Conservation (phyloP, 306 rosid species). For the Cucumis hystrix region DNA sequence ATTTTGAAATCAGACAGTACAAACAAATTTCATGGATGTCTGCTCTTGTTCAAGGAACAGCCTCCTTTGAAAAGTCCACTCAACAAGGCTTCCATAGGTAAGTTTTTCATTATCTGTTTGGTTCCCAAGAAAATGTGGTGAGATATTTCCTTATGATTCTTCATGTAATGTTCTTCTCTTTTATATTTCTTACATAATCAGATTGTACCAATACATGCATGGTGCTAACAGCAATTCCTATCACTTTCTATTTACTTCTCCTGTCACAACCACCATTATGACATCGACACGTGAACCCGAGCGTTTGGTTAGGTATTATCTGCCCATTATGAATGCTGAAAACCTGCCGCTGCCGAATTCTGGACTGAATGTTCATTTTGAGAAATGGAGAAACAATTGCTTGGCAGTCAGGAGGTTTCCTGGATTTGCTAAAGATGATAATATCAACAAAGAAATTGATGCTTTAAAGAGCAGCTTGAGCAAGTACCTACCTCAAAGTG, state of each 20-base stretch:
- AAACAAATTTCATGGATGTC: conserved; percentile 54
- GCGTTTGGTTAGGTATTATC: conserved; percentile 28
- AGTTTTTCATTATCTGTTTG: background rate
- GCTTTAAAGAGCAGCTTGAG: conserved; percentile 34
- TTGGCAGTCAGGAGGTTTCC: conserved; percentile 48
- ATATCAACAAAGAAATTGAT: conserved; percentile 27
- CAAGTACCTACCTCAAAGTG: conserved; percentile 8
- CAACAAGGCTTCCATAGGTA: conserved; percentile 67
- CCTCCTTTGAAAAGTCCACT: conserved; percentile 50
- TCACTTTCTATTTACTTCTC: conserved; percentile 37
- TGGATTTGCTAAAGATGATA: conserved; percentile 59
- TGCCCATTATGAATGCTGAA: conserved; percentile 20
- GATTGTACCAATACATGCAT: conserved; percentile 60
- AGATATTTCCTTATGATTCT: background rate
- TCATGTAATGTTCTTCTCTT: background rate
- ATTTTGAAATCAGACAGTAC: conserved; percentile 63
- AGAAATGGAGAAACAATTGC: conserved; percentile 44
- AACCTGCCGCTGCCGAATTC: conserved; percentile 40
- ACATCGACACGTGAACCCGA: conserved; percentile 13
- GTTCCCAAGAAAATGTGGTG: background rate
- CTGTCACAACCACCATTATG: conserved; percentile 38
- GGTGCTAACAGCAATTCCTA: conserved; percentile 46
- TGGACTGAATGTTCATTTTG: conserved; percentile 36
- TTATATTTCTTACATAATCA: conserved; percentile 11
- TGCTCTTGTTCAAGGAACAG: conserved; percentile 27